Evolutionary conservation across 768 basidiomycete genomes (phyloP).

Genomic region (Pholiota molesta): DNA sequence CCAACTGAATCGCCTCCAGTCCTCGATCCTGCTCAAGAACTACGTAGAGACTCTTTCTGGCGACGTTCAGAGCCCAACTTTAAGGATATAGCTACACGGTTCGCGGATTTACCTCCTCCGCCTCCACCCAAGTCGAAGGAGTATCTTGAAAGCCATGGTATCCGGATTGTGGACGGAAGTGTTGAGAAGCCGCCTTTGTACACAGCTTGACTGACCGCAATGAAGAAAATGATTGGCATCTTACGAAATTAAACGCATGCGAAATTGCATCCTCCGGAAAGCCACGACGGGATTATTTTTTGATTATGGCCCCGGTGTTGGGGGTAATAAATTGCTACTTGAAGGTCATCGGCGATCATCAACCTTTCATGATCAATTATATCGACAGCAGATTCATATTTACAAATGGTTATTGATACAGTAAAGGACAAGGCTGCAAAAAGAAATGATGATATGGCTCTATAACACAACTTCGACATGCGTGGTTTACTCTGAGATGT

Average conservation of each 20-base stretch:
- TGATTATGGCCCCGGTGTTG: too few species aligned
- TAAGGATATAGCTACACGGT: conserved; percentile 1
- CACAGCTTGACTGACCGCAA: not conserved
- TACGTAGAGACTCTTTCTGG: conserved; percentile 8
- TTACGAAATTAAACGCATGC: too few species aligned
- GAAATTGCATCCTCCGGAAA: too few species aligned
- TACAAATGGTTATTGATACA: conserved; percentile 18
- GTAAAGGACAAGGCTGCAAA: not conserved
- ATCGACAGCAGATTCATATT: conserved; percentile 12
- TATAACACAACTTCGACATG: not conserved
- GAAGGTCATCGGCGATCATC: too few species aligned
- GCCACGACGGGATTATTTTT: too few species aligned
- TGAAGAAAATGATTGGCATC: not conserved
- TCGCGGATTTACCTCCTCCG: conserved; percentile 14
- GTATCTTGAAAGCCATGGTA: conserved; percentile 4
- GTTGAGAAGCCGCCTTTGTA: not conserved
- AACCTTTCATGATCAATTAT: not conserved
- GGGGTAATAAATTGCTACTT: too few species aligned
- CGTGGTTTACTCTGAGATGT: not conserved
- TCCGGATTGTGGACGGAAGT: not conserved
- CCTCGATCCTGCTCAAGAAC: conserved; percentile 6
- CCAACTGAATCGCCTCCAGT: not conserved
- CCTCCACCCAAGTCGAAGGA: conserved; percentile 14
- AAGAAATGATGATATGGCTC: not conserved
- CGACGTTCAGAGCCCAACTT: conserved; percentile 10